phyloP scores from a whole-genome alignment of 768 basidiomycete species.

The Hericium rajendrae region DNA sequence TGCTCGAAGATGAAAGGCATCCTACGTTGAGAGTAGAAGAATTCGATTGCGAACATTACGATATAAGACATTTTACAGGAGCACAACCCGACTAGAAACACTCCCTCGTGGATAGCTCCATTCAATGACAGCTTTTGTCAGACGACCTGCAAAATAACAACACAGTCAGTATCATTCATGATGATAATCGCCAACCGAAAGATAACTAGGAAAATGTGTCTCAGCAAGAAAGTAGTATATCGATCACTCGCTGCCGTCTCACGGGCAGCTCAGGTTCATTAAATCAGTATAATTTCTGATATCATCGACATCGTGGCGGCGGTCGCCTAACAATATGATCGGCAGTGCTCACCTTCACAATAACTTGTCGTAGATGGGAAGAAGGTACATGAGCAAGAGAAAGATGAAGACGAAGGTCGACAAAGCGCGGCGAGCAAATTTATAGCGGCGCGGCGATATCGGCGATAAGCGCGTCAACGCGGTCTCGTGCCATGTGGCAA shows the following conservation, averaged over 20 bases:
- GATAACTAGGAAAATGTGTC: not conserved
- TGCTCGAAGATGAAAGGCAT: no score
- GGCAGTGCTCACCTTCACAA: not conserved
- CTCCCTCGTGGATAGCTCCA: no score
- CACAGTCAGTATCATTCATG: no score
- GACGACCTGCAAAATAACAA: no score
- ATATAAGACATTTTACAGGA: no score
- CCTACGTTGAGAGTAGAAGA: no score
- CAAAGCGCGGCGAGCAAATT: not conserved
- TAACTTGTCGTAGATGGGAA: no score
- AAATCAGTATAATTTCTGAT: slow-evolving; percentile 21
- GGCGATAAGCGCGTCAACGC: not conserved
- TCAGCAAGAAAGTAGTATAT: slow-evolving; percentile 5
- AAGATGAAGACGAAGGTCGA: not conserved
- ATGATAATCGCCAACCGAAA: not conserved
- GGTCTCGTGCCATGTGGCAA: not conserved
- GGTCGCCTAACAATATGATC: not conserved
- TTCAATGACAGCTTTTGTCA: no score
- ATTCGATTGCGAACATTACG: no score
- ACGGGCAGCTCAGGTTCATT: slow-evolving; percentile 22
- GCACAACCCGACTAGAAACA: no score
- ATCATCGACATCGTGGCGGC: slow-evolving; percentile 15
- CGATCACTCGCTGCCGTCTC: slow-evolving; percentile 14
- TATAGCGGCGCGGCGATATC: not conserved
- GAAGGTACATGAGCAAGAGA: not conserved